Evolutionary conservation across 148 eudicot genomes (phyloP).

Genomic region (Polygonum aviculare): DNA sequence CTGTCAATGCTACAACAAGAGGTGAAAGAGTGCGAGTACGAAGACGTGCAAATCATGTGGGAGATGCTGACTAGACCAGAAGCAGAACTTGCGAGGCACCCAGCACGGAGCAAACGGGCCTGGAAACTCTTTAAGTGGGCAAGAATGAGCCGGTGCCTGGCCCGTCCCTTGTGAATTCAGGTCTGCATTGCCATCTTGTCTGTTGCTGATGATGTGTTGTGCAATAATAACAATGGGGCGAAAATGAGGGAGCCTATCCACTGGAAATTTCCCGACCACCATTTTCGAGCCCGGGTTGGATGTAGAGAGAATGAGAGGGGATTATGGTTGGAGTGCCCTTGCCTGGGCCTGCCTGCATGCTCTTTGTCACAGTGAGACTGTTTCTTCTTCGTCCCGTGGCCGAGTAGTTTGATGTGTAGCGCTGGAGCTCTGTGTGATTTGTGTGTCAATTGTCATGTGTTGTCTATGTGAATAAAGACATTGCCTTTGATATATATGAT

Average conservation of each 20-base stretch:
- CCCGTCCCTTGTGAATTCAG: neutral
- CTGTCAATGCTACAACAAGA: slow-evolving; percentile 34
- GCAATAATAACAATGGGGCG: neutral
- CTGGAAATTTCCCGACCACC: neutral
- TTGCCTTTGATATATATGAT: neutral
- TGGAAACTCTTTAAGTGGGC: slow-evolving; percentile 29
- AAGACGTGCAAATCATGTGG: slow-evolving; percentile 50
- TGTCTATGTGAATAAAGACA: slow-evolving; percentile 2
- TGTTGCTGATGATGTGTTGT: too few species aligned
- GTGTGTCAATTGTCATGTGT: neutral
- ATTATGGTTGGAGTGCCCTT: neutral
- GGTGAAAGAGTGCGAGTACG: slow-evolving; percentile 41
- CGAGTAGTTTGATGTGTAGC: neutral
- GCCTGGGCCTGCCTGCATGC: slow-evolving; percentile 2
- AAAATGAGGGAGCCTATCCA: neutral
- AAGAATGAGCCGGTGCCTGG: slow-evolving; percentile 20
- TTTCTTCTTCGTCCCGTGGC: slow-evolving; percentile 7
- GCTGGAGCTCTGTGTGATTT: slow-evolving; percentile 1
- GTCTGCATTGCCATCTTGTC: neutral
- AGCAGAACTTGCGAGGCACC: neutral
- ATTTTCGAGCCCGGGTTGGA: neutral
- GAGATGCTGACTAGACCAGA: slow-evolving; percentile 34
- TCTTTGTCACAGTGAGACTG: slow-evolving; percentile 11
- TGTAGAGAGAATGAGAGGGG: neutral
- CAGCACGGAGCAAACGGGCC: slow-evolving; percentile 16